phyloP scores from a whole-genome alignment of 2,329 filamentous ascomycete genomes.

The Diaporthe vaccinii region DNA sequence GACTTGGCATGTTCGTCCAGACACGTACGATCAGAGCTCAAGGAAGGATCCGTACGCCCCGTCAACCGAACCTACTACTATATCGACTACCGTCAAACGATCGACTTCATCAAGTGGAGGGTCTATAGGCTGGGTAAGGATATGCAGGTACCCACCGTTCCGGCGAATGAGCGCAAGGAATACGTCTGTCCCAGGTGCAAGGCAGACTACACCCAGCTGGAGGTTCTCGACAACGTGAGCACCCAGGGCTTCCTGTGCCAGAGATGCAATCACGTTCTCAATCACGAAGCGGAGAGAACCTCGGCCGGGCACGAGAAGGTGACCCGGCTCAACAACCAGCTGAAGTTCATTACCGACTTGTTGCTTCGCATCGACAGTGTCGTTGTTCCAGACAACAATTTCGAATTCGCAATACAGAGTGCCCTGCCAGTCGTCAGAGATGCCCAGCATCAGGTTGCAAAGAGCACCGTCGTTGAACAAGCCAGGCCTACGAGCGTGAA shows the following conservation, averaged over 20 bases:
- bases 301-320: slow-evolving; percentile 80
- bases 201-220: slow-evolving; percentile 89
- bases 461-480: slow-evolving; percentile 70
- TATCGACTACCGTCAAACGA: slow-evolving; percentile 93
- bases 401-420: slow-evolving; percentile 75
- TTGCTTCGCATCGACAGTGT: slow-evolving; percentile 83
- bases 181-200: slow-evolving; percentile 87
- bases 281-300: slow-evolving; percentile 75
- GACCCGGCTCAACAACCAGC: slow-evolving; percentile 81
- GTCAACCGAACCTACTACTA: slow-evolving; percentile 95
- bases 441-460: slow-evolving; percentile 74
- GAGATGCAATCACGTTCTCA: slow-evolving; percentile 76
- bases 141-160: slow-evolving; percentile 86
- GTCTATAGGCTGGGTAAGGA: slow-evolving; percentile 89
- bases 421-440: slow-evolving; percentile 76
- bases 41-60: slow-evolving; percentile 84
- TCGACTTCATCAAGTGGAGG: slow-evolving; percentile 97
- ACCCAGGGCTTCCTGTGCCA: slow-evolving; percentile 85
- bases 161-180: slow-evolving; percentile 90
- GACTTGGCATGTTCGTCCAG: slow-evolving; percentile 53
- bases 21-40: slow-evolving; percentile 81
- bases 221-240: slow-evolving; percentile 84
- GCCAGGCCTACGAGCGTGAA: slow-evolving; percentile 76
- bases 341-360: slow-evolving; percentile 82
- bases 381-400: slow-evolving; percentile 80